Conservation (phyloP, 805 yeast species). For the Yarrowia sp. region DNA sequence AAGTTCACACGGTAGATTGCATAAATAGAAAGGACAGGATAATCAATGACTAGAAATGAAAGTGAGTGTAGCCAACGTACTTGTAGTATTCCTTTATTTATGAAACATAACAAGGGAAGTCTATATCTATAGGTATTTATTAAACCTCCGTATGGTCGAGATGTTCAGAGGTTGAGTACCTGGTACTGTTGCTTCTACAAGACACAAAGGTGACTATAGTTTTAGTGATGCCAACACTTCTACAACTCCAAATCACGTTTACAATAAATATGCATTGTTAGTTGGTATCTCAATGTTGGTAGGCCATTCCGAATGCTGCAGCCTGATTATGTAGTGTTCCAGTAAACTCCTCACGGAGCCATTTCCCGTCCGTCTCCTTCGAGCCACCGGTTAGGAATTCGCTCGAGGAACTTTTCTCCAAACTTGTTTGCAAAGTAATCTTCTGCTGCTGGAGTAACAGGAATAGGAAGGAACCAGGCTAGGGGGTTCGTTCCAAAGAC, state of each 20-base stretch:
- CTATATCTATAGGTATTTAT: too few relatives aligned
- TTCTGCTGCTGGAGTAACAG: not conserved
- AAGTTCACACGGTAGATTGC: conserved; percentile 38
- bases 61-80: not conserved
- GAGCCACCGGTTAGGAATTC: conserved; percentile 9
- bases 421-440: conserved; percentile 3
- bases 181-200: too few relatives aligned
- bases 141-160: too few relatives aligned
- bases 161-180: too few relatives aligned
- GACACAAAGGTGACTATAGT: too few relatives aligned
- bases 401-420: conserved; percentile 7
- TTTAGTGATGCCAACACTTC: too few relatives aligned
- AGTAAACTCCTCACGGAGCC: not conserved
- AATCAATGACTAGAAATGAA: not conserved
- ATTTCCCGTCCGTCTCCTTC: conserved; percentile 31
- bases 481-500: conserved; percentile 48
- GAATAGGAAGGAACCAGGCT: conserved; percentile 47
- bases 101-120: too few relatives aligned
- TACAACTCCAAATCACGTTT: not conserved
- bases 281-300: conserved; percentile 6
- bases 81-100: too few relatives aligned
- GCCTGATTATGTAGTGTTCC: not conserved
- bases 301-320: conserved; percentile 1
- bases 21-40: conserved; percentile 16
- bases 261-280: conserved; percentile 1